Base-by-base conservation (phyloP, 2,329 filamentous ascomycete genomes). In the Ophiostoma piceae region DNA sequence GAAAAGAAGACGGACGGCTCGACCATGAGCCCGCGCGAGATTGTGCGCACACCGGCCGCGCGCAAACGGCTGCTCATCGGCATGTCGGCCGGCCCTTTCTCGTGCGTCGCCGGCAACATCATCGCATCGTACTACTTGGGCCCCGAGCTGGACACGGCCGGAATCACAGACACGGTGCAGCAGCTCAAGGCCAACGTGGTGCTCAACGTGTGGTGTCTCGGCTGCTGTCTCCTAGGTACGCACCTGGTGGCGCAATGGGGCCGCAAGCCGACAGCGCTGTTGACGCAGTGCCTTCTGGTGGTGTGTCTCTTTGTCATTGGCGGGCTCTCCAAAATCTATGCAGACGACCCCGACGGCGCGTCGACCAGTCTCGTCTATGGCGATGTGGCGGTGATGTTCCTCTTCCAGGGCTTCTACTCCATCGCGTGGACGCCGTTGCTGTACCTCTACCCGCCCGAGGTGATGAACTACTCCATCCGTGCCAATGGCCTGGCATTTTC, bases 391-490 rank as follows among this genome's bases (percentile, higher is more conserved):
- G 76, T 80, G 14, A 83, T 85, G 74, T 85, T 85, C 73, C 75
- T 85, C 1, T 85, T 85, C 74, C 81, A 64, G 60, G 60, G 60
- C 60, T 64, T 80, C 68, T 86, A 85, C 73, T 80, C 79, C 0
- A 76, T 85, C n/a, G 82, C 79, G 0, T 84, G 81, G 81, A 85
- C 82, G 7, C 83, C 83, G 2, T 73, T 85, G 35, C 76, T 81
- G 0, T 80, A 91, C 94, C 76, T 84, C 1, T 85, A 85, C 71
- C 82, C 83, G 0, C 79, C 83, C 0, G 83, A 84, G 74, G 77
- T 84, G 8, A 78, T 84, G 74, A 80, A 82, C 29, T 84, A 83
- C 72, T 80, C 80, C 0, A 82, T 84, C 64, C 79, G 83, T 39
- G 82, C 82, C 0, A 82, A 82, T 66, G 83, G 82, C 1, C 74